Evolutionary conservation across 2,329 filamentous ascomycete genomes (phyloP), one percentile per base, ranked within the genome.

Genomic region (Pseudonectria buxi): DNA sequence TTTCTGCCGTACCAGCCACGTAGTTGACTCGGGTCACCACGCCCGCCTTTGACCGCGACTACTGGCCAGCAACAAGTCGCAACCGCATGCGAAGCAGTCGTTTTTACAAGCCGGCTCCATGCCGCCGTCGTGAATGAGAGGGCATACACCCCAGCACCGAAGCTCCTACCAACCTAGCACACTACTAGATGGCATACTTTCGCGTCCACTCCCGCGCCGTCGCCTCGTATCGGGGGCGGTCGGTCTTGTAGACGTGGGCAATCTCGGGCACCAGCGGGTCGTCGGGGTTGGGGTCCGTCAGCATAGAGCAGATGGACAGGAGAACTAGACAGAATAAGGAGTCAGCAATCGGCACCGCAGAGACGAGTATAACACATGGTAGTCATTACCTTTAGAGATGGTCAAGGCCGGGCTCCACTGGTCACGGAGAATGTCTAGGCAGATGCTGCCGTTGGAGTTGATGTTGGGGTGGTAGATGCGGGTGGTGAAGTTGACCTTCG

Each of bases 391-490:
- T 81, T 98, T 98, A 44, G 87, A 95, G 58, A 98, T 96, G 51
- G 92, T 98, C 67, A 98, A 74, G 50, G 92, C 92, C 28, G 92
- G 92, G 65, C 89, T 95, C 92, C 92, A 98, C 72, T 98, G 92
- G 67, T 98, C 92, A 72, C 92, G 82, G 60, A 98, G 74, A 61
- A 98, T 98, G 61, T 98, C 92, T 64, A 98, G 71, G 67, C 92
- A 98, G 68, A 98, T 98, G 69, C 89, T 95, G 67, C 92, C 92
- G 67, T 96, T 96, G 53, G 87, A 94, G 81, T 98, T 98, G 87
- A 98, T 98, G 72, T 98, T 98, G 58, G 92, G 92, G 72, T 98
- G 92, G 67, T 98, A 98, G 74, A 98, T 96, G 62, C 90, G 85
- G 49, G 92, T 98, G 56, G 88, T 96, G 78, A 98, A 98, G 83